Evolutionary conservation across 2,329 filamentous ascomycete species (phyloP), one percentile per base, ranked within the genome.

Genomic region (Monilinia polystroma): DNA sequence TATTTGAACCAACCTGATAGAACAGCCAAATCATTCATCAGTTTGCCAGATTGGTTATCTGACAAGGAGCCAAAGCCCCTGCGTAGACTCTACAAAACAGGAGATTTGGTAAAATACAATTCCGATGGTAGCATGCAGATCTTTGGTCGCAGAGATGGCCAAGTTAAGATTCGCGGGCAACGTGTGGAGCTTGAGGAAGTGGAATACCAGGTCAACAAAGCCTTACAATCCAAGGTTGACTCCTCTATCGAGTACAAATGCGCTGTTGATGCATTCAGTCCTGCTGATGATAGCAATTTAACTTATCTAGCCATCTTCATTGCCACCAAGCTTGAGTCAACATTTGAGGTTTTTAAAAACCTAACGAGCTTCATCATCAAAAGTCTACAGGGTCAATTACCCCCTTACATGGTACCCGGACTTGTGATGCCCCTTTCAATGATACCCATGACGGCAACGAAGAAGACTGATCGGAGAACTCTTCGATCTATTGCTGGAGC

Each of bases 161-260:
- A 95, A 76, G 82, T 95, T 66, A 96, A 95, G 75, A 82, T 96
- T 14, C 85, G 91, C 54, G 92, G 92, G 0, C 90, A 93, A 71
- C 82, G 90, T 55, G 87, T 96, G 47, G 91, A 96, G 75, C 83
- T 93, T 11, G 85, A 85, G 0, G 92, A 96, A 47, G 45, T 47
- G 20, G 45, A 47, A 47, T 47, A 47, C 20, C 45, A 47, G 45
- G 45, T 47, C 45, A 47, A 47, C 6, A 47, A 47, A 47, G 45
- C 45, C 45, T 47, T 47, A 47, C 45, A 47, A 10, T 47, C 45
- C 4, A 47, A 47, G 18, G 20, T 47, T 18, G 45, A 47, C 45
- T 47, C 45, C 45, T 47, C 45, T 20, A 18, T 47, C 8, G 45
- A 47, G 45, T 47, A 47, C 5, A 47, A 47, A 47, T 47, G 45